Evolutionary conservation across 768 basidiomycete species (phyloP).

Genomic region (Tephrocybe sp.): DNA sequence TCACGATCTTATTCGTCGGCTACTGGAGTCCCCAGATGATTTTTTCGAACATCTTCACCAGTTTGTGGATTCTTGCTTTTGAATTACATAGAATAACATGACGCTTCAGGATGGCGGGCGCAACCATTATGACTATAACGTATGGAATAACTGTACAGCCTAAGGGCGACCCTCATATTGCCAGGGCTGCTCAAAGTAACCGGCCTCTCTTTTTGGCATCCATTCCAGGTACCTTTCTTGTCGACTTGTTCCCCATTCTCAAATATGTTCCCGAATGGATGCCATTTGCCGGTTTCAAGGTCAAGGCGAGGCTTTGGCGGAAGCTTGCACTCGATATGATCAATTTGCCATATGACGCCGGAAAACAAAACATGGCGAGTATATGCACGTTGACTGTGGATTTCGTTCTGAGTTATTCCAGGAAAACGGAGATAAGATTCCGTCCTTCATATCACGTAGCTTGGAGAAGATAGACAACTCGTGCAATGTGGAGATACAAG

Average conservation of each 20-base stretch:
- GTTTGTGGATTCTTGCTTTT: conserved; percentile 25
- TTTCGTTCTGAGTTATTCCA: not conserved
- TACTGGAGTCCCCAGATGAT: conserved; percentile 29
- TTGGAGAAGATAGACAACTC: conserved; percentile 18
- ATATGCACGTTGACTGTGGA: not conserved
- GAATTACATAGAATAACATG: too few species aligned
- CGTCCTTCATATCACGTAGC: conserved; percentile 21
- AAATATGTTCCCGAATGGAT: conserved; percentile 35
- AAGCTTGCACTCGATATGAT: conserved; percentile 17
- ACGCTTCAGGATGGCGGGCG: conserved; percentile 20
- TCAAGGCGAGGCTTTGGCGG: conserved; percentile 27
- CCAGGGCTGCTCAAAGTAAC: conserved; percentile 28
- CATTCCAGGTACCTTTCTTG: conserved; percentile 30
- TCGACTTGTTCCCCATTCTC: conserved; percentile 29
- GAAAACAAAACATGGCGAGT: conserved; percentile 21
- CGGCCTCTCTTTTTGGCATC: conserved; percentile 26
- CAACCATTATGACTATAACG: conserved; percentile 29
- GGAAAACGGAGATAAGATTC: conserved; percentile 3
- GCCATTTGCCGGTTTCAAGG: conserved; percentile 36
- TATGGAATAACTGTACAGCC: conserved; percentile 34
- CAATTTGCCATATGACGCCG: conserved; percentile 22
- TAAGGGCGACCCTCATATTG: conserved; percentile 34
- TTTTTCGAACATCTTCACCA: conserved; percentile 24
- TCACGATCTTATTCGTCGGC: conserved; percentile 25
- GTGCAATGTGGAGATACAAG: conserved; percentile 14